Evolutionary conservation across 2,329 filamentous ascomycete genomes (phyloP), one percentile per base, ranked within the genome.

Genomic region (Rhynchosporium graminicola): DNA sequence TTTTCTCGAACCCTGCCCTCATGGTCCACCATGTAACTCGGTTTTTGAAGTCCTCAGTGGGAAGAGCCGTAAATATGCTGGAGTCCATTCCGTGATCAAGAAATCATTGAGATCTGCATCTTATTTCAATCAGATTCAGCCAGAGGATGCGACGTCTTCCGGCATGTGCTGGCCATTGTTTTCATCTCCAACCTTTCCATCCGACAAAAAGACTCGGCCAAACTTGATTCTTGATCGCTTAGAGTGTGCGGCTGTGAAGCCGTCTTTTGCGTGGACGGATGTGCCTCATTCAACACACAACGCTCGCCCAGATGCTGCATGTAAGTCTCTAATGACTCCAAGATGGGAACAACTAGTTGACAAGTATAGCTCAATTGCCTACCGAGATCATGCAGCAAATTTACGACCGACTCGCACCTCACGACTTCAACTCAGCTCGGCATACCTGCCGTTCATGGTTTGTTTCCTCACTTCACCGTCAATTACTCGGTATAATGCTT

Each of bases 401-500:
- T 10, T 77, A 75, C 62, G 50, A 45, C 12, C 63, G 71, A 7
- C 72, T 80, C 4, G 51, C 64, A 3, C 77, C 77, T 0, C 51
- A 61, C 9, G 77, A 79, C 67, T 89, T 87, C 71, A 82, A 89
- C 68, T 78, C 83, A 59, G 84, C 85, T 15, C 80, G 86, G 20
- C 81, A 83, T 65, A 81, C 81, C 20, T 89, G 85, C 69, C 80
- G 81, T 51, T 73, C 75, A 42, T 89, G 84, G 87, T 84, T 87
- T 76, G 73, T 79, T 43, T 80, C 79, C 28, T 83, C 84, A 56
- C 72, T 88, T n/a, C 76, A 86, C 56, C 73, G 74, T 47, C 74
- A 69, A 1, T 67, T 89, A 1, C 74, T 88, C 10, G 73, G 75
- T 31, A 69, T 68, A 1, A 86, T 87, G 82, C 70, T 88, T 50